Conservation (phyloP, 805 yeast genomes). For the Brettanomyces nanus region DNA sequence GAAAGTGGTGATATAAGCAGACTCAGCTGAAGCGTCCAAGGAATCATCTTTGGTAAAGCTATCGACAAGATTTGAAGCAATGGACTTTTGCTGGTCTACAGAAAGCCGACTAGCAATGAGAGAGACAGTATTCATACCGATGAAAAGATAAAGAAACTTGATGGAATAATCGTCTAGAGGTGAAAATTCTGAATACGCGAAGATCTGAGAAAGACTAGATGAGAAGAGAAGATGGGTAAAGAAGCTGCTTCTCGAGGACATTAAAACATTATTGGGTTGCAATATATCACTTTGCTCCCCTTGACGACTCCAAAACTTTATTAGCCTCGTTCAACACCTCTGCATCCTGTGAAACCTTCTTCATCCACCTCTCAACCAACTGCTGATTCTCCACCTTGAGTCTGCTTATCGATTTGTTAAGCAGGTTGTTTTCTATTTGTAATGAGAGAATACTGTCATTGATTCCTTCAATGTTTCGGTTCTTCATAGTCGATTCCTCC, state of each 20-base stretch:
- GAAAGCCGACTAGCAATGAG: conserved; percentile 11
- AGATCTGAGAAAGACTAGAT: no score
- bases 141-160: no score
- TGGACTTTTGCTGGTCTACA: conserved; percentile 6
- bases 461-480: conserved; percentile 37
- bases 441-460: conserved; percentile 42
- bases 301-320: conserved; percentile 17
- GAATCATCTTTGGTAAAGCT: conserved; percentile 1
- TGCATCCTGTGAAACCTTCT: conserved; percentile 34
- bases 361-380: conserved; percentile 36
- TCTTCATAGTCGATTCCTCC: conserved; percentile 30
- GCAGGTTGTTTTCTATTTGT: conserved; percentile 42
- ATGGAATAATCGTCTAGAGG: no score
- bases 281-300: no score
- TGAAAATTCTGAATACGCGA: no score
- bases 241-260: no score
- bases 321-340: conserved; percentile 35
- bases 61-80: conserved; percentile 6
- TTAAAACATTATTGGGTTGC: no score
- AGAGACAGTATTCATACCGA: background rate
- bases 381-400: conserved; percentile 31
- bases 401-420: conserved; percentile 20
- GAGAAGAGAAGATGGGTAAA: no score
- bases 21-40: background rate
- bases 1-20: conserved; percentile 11